Base-by-base conservation (phyloP, 345 rosid genomes). In the Geranium brycei region DNA sequence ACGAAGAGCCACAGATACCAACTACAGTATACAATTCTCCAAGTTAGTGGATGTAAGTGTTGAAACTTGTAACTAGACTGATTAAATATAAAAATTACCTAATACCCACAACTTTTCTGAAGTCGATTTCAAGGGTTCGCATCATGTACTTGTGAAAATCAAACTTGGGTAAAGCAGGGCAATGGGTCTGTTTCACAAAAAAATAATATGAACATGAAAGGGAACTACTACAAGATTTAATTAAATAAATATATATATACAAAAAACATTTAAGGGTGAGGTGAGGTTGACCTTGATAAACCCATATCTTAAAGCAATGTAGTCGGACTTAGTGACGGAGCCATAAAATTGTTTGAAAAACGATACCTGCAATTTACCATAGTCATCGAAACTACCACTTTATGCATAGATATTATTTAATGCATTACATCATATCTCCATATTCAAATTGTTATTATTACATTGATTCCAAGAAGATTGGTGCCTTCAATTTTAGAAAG, bases 1-100 rank as follows among this genome's bases (percentile, higher is more conserved):
- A 87, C 84, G 69, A 87, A 92, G 55, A 87, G 85, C 98, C 96
- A 92, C 62, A 89, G 87, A 72, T 86, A 86, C 91, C 92, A 86
- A 59, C 96, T 92, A 71, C 51, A 73, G 30, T 11, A 15, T 23
- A 41, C 1, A 2, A 23, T 23, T 23, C 28, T 23, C 28, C 28
- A 23, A 23, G 28, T 23, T 23, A 23, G 28, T 23, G 28, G 28
- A 23, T 23, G 28, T 53, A 53, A n/a, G 57, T 12, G 3, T 12
- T n/a, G 17, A 0, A 53, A 12, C 32, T 18, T 62, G n/a, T 12
- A 23, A 23, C 28, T 13, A 51, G 19, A 35, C 12, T 15, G 0
- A 30, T 51, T 18, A 14, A 57, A 15, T 8, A 17, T 16, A 62
- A 62, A 32, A 10, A 17, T 75, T 71, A 86, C 95, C 93, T 84